Percentiles rank a stretch among this genome's conserved stretches.
Evolutionary conservation across 768 basidiomycete genomes (phyloP).

Genomic region (Crassisporium funariophilum): DNA sequence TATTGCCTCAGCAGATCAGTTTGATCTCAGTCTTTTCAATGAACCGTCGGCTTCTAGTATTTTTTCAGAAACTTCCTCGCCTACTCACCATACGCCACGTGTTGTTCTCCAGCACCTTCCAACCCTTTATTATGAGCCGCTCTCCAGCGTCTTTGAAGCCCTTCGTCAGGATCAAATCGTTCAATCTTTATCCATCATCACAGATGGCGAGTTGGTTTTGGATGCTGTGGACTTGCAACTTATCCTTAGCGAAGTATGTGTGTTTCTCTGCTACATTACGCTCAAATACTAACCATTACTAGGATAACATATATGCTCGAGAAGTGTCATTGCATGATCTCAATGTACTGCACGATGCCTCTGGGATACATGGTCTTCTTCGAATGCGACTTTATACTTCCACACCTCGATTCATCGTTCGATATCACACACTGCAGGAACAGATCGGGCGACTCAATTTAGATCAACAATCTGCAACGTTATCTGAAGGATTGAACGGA

Average conservation of each 20-base stretch:
- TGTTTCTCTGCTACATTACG: neutral
- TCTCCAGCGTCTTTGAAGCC: conserved; percentile 70
- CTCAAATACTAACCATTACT: conserved; percentile 6
- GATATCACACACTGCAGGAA: conserved; percentile 65
- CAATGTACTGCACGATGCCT: conserved; percentile 68
- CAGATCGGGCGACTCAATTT: conserved; percentile 39
- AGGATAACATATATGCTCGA: conserved; percentile 73
- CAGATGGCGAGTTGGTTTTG: conserved; percentile 64
- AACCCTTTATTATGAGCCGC: conserved; percentile 76
- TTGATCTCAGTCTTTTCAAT: conserved; percentile 58
- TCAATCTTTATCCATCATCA: conserved; percentile 44
- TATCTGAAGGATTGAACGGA: conserved; percentile 1
- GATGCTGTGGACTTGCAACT: conserved; percentile 74
- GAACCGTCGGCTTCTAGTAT: conserved; percentile 39
- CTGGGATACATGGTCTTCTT: conserved; percentile 61
- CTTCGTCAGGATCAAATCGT: conserved; percentile 65
- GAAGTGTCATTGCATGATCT: conserved; percentile 75
- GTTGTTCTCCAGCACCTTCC: conserved; percentile 65
- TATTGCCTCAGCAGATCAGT: conserved; percentile 37
- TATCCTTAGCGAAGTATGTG: conserved; percentile 61
- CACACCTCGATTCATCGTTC: conserved; percentile 63
- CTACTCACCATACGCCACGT: too few relatives aligned
- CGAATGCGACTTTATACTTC: conserved; percentile 53
- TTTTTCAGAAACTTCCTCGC: conserved; percentile 21
- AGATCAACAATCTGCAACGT: conserved; percentile 10